Percentiles rank a stretch among this genome's conserved stretches.
phyloP scores from a whole-genome alignment of 202 grass and related monocot genomes.

The Panicum hallii region DNA sequence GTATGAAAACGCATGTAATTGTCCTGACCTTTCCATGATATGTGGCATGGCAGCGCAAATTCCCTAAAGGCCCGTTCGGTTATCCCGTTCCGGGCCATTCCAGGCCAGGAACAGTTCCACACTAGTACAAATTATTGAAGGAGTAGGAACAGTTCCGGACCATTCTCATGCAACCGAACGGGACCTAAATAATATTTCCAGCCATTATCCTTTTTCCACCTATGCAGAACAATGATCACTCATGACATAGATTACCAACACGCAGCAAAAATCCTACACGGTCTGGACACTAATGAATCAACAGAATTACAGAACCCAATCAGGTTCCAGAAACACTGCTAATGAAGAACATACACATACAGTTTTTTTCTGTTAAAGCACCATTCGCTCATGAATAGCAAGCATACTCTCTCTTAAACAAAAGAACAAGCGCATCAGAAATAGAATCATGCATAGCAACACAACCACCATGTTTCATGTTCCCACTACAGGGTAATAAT shows the following conservation, averaged over 20 bases:
- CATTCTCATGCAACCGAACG: no score
- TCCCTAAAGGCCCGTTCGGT: no score
- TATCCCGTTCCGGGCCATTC: no score
- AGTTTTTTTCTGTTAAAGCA: not conserved
- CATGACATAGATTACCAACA: not conserved
- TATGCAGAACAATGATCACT: not conserved
- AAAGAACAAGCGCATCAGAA: not conserved
- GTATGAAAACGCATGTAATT: not conserved
- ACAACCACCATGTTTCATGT: not conserved
- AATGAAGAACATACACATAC: not conserved
- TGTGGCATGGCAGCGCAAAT: not conserved
- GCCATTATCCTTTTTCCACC: not conserved
- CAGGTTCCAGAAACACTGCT: not conserved
- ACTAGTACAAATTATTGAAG: no score
- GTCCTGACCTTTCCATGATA: not conserved
- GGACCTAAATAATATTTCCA: conserved; percentile 17
- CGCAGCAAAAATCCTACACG: not conserved
- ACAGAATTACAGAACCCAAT: not conserved
- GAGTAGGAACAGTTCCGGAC: no score
- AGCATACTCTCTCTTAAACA: not conserved
- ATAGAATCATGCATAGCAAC: not conserved
- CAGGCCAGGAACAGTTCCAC: no score
- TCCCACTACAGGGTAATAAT: not conserved
- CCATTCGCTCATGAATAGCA: not conserved
- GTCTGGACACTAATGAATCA: not conserved